These are phyloP conservation scores for Candida frijolesensis DNA, from an alignment of 1,139 yeast species.

Conservation along the genomic window DNA sequence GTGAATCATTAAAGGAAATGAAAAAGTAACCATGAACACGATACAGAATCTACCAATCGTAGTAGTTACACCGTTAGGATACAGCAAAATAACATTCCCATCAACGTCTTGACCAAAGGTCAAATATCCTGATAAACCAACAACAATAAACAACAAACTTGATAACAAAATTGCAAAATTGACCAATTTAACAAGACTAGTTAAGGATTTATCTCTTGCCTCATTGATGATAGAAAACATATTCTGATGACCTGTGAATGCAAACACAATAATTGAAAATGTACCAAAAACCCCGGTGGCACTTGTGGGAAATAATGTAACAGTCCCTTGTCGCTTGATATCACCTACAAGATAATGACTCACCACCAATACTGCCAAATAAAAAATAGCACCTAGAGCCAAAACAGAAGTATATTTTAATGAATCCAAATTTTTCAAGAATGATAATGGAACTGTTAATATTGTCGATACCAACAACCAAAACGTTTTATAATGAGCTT, in stretches of 20 bases:
- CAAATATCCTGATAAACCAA: slow-evolving; percentile 47
- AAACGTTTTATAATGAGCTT: slow-evolving; percentile 28
- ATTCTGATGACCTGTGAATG: slow-evolving; percentile 53
- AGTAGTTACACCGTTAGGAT: slow-evolving; percentile 51
- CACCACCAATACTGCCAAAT: slow-evolving; percentile 41
- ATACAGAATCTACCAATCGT: slow-evolving; percentile 65
- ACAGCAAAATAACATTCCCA: slow-evolving; percentile 82
- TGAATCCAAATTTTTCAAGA: slow-evolving; percentile 46
- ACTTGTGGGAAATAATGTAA: slow-evolving; percentile 60
- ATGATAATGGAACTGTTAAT: slow-evolving; percentile 44
- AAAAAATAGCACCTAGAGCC: slow-evolving; percentile 43
- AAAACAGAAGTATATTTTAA: slow-evolving; percentile 46
- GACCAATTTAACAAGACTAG: slow-evolving; percentile 55
- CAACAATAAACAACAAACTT: slow-evolving; percentile 35
- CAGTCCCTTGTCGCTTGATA: slow-evolving; percentile 55
- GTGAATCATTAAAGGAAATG: slow-evolving; percentile 91
- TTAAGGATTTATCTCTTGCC: slow-evolving; percentile 56
- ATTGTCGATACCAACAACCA: slow-evolving; percentile 41
- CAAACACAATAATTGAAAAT: slow-evolving; percentile 50
- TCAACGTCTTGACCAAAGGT: slow-evolving; percentile 47
- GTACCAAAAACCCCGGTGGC: slow-evolving; percentile 66
- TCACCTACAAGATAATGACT: slow-evolving; percentile 38
- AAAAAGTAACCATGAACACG: slow-evolving; percentile 79
- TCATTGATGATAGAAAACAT: slow-evolving; percentile 53
- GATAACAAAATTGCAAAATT: slow-evolving; percentile 51